Percentiles rank a stretch among this genome's conserved stretches.
Evolutionary conservation across 345 rosid genomes (phyloP).

Genomic region (Hevea brasiliensis): DNA sequence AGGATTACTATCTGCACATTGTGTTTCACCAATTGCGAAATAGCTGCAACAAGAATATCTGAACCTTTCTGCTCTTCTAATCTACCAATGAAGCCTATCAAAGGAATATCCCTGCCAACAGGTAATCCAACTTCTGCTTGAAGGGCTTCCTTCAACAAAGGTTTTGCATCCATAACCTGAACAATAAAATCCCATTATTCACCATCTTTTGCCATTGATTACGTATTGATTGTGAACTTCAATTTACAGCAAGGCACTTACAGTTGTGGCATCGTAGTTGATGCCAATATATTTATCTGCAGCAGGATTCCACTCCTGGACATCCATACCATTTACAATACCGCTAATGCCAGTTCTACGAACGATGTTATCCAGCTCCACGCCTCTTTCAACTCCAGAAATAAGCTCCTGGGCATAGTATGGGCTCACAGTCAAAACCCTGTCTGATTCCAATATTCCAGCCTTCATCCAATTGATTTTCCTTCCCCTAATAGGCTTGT

Average conservation of each 20-base stretch:
- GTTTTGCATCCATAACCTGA: constrained; percentile 78
- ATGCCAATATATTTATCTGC: constrained; percentile 64
- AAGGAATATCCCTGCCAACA: constrained; percentile 66
- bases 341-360: constrained; percentile 60
- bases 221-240: too few relatives aligned
- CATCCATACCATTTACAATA: constrained; percentile 85
- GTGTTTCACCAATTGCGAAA: constrained; percentile 53
- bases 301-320: constrained; percentile 90
- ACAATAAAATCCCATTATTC: not conserved
- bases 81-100: constrained; percentile 92
- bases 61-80: constrained; percentile 96
- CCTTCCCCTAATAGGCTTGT: constrained; percentile 72
- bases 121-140: constrained; percentile 88
- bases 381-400: constrained; percentile 73
- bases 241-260: constrained; percentile 27
- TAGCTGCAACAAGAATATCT: constrained; percentile 72
- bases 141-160: constrained; percentile 77
- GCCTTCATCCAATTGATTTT: constrained; percentile 96
- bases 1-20: constrained; percentile 74
- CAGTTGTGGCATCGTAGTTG: constrained; percentile 66
- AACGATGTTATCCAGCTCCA: constrained; percentile 58
- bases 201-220: too few relatives aligned
- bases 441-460: constrained; percentile 63
- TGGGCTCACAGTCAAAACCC: constrained; percentile 82
- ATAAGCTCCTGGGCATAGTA: constrained; percentile 76